These are phyloP conservation scores for Lycium barbarum DNA, from an alignment of 257 asterid species.

Conservation along the genomic window DNA sequence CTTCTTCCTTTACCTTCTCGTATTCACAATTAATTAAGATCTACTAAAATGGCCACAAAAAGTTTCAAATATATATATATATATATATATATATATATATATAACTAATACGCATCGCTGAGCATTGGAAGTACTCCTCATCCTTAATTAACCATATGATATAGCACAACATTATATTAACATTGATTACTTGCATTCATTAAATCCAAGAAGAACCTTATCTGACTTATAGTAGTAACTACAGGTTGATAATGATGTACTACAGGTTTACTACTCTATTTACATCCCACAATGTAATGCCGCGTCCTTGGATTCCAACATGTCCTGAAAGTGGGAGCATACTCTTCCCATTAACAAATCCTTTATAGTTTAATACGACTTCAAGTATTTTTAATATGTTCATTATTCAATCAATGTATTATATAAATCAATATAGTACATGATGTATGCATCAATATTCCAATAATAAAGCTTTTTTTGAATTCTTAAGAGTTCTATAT, in stretches of 20 bases:
- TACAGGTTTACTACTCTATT: background rate
- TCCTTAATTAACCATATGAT: no score
- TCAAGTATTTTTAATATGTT: background rate
- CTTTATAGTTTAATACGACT: background rate
- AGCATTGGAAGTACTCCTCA: no score
- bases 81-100: no score
- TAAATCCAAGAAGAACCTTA: background rate
- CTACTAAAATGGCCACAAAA: no score
- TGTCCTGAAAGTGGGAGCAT: slow-evolving; percentile 59
- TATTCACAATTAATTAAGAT: no score
- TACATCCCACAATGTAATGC: slow-evolving; percentile 34
- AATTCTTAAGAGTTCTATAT: background rate
- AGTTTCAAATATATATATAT: no score
- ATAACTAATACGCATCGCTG: no score
- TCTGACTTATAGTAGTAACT: background rate
- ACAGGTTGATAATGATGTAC: background rate
- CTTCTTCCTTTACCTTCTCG: no score
- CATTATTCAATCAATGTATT: background rate
- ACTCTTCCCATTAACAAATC: slow-evolving; percentile 16
- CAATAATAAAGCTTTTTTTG: background rate
- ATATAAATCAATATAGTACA: slow-evolving; percentile 12
- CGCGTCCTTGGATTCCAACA: slow-evolving; percentile 58
- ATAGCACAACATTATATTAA: background rate
- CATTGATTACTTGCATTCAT: background rate
- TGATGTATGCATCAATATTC: background rate